A percentile compares a stretch with the other conserved stretches of the same genome.
phyloP scores from a whole-genome alignment of 2,329 filamentous ascomycete genomes.

The Microdochium bolleyi region DNA sequence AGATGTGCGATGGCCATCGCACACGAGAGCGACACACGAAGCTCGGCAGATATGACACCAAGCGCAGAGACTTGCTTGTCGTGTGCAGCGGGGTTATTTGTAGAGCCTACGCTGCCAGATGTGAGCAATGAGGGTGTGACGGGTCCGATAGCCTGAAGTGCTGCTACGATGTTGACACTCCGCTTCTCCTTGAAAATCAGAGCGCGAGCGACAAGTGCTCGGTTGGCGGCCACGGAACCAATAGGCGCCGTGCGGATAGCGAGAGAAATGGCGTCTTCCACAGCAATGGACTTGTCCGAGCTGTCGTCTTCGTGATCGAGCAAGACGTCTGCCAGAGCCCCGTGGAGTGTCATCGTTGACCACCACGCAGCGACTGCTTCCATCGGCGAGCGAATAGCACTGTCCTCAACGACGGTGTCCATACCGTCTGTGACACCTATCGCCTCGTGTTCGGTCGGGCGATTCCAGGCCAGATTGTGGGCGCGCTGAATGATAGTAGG shows the following conservation, averaged over 20 bases:
- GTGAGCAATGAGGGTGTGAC: constrained; percentile 24
- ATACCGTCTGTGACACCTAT: constrained; percentile 60
- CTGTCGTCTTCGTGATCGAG: constrained; percentile 40
- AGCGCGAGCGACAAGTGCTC: constrained; percentile 51
- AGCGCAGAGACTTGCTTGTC: constrained; percentile 37
- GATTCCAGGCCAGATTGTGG: constrained; percentile 85
- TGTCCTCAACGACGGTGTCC: constrained; percentile 78
- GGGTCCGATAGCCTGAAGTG: constrained; percentile 43
- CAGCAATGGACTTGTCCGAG: constrained; percentile 23
- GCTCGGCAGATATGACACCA: constrained; percentile 38
- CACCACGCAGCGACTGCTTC: constrained; percentile 91
- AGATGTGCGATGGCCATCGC: constrained; percentile 55
- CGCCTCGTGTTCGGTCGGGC: constrained; percentile 61
- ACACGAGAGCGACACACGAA: constrained; percentile 49
- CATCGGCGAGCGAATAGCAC: constrained; percentile 75
- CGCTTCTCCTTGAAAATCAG: constrained; percentile 46
- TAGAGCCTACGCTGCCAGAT: constrained; percentile 4
- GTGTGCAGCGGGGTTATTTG: constrained; percentile 19
- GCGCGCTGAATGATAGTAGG: constrained; percentile 74
- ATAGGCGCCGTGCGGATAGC: constrained; percentile 70
- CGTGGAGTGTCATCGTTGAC: constrained; percentile 67
- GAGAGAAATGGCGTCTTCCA: constrained; percentile 48
- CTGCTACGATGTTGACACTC: constrained; percentile 46
- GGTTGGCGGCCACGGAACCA: constrained; percentile 62
- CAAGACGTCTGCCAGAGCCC: constrained; percentile 57